Evolutionary conservation across 2,329 filamentous ascomycete species (phyloP).

Genomic region (Parasarocladium wereldwijsianum): DNA sequence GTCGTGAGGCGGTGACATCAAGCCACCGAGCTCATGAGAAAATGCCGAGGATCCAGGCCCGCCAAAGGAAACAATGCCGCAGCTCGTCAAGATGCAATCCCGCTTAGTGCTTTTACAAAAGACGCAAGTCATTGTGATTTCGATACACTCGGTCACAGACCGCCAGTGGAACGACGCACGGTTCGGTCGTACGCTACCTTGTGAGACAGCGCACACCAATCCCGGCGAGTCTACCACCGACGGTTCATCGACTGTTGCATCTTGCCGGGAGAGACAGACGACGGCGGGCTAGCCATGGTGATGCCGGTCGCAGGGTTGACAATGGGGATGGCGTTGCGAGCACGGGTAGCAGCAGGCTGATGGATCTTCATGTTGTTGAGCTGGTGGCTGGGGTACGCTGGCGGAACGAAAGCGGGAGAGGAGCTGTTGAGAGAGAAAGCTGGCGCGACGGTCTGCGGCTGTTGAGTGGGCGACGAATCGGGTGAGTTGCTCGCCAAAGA

Average conservation of each 20-base stretch:
- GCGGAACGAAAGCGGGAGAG: constrained; percentile 51
- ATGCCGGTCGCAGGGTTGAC: constrained; percentile 90
- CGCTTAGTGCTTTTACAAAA: constrained; percentile 34
- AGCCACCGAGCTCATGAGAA: constrained; percentile 10
- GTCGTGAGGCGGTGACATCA: constrained; percentile 11
- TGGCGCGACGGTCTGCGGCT: constrained; percentile 64
- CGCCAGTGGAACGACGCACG: constrained; percentile 21
- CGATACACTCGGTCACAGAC: constrained; percentile 20
- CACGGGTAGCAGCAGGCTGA: constrained; percentile 77
- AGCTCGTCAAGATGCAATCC: constrained; percentile 14
- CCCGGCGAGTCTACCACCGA: constrained; percentile 32
- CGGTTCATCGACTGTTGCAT: constrained; percentile 40
- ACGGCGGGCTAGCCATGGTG: constrained; percentile 76
- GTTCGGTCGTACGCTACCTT: constrained; percentile 16
- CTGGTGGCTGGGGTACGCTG: constrained; percentile 50
- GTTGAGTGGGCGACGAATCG: constrained; percentile 79
- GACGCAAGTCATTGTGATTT: constrained; percentile 21
- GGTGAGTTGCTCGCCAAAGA: constrained; percentile 92
- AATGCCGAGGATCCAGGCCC: constrained; percentile 23
- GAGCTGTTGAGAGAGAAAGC: constrained; percentile 59
- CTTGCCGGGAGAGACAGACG: constrained; percentile 48
- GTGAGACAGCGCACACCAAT: constrained; percentile 18
- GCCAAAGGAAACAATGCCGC: constrained; percentile 27
- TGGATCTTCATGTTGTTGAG: constrained; percentile 58
- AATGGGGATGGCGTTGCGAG: constrained; percentile 92